Base-by-base conservation (phyloP, 805 yeast genomes). In the Candida alai region DNA sequence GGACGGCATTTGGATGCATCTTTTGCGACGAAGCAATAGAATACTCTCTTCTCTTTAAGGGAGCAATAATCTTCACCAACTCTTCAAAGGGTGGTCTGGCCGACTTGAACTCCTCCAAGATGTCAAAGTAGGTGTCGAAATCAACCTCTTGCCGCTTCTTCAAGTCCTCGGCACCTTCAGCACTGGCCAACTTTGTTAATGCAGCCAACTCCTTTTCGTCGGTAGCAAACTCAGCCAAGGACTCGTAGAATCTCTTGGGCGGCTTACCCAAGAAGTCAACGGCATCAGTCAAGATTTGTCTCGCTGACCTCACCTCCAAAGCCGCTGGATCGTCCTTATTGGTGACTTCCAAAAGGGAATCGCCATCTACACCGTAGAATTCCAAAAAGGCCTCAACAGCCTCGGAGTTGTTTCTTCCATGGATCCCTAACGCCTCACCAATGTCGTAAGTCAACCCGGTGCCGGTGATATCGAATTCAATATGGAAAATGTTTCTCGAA, bases 1-100 rank as follows among this genome's bases (percentile, higher is more conserved):
- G 97, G 24, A 90, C 87, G 24, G 88, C 90, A 56, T 84, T 85
- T 36, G 90, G 87, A 63, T 90, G 97, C 52, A 85, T 69, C 58
- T 76, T 85, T 64, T 90, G 97, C 19, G 97, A 89, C 1, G 97
- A 89, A 3, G 97, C 97, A 61, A 90, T 90, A 10, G 97, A 90
- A 60, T 90, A 90, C 64, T 90, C 97, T 70, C 97, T 84, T 70
- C 97, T 83, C 72, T 90, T 90, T 56, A 89, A 73, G 12, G 95
- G 89, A 15, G 95, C 78, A 44, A 90, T 74, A 38, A 90, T 62
- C 48, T 73, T 73, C 22, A 82, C 76, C 48, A 90, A 72, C 16
- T 84, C 87, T 37, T 68, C 71, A 37, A 83, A 66, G 4, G 77
- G 49, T 17, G 97, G 97, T 58, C 80, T 79, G 16, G 90, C 95